Percentiles rank a stretch among this genome's conserved stretches.
phyloP scores from a whole-genome alignment of 1,284 basidiomycete species.

The Wallemia mellicola region DNA sequence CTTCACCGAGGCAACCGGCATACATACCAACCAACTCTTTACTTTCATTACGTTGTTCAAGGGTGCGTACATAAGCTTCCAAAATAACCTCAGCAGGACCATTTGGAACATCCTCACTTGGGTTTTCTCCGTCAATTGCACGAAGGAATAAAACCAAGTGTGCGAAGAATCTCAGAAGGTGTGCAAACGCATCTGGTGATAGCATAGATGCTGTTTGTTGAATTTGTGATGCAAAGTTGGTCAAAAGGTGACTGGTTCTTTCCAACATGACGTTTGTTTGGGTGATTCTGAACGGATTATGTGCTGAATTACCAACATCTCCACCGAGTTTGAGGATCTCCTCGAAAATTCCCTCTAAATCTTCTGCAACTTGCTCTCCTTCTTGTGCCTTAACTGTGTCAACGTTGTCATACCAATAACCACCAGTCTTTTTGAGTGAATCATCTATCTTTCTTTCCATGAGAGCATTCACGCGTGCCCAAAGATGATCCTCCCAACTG shows the following conservation, averaged over 20 bases:
- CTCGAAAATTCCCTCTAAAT: slow-evolving; percentile 15
- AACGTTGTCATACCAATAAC: slow-evolving; percentile 25
- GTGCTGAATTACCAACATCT: slow-evolving; percentile 22
- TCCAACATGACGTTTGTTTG: slow-evolving; percentile 64
- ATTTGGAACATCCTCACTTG: slow-evolving; percentile 28
- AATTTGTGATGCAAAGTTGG: slow-evolving; percentile 37
- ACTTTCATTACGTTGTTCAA: slow-evolving; percentile 39
- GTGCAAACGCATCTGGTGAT: slow-evolving; percentile 24
- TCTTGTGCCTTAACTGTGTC: slow-evolving; percentile 24
- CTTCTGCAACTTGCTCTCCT: slow-evolving; percentile 18
- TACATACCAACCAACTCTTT: slow-evolving; percentile 75
- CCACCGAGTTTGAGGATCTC: slow-evolving; percentile 12
- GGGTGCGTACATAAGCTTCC: slow-evolving; percentile 58
- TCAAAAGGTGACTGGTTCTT: slow-evolving; percentile 32
- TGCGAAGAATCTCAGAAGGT: slow-evolving; percentile 54
- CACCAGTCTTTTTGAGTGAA: slow-evolving; percentile 13
- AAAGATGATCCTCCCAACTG: slow-evolving; percentile 81
- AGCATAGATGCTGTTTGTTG: slow-evolving; percentile 15
- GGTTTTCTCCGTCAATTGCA: slow-evolving; percentile 27
- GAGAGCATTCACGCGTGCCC: slow-evolving; percentile 61
- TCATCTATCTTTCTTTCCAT: slow-evolving; percentile 48
- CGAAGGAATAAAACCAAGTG: slow-evolving; percentile 77
- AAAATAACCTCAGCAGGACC: slow-evolving; percentile 50
- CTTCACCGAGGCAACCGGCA: slow-evolving; percentile 58
- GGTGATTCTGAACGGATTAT: slow-evolving; percentile 56